These are phyloP conservation scores for Diaporthe ilicicola DNA, from an alignment of 2,329 filamentous ascomycete genomes.

Conservation along the genomic window DNA sequence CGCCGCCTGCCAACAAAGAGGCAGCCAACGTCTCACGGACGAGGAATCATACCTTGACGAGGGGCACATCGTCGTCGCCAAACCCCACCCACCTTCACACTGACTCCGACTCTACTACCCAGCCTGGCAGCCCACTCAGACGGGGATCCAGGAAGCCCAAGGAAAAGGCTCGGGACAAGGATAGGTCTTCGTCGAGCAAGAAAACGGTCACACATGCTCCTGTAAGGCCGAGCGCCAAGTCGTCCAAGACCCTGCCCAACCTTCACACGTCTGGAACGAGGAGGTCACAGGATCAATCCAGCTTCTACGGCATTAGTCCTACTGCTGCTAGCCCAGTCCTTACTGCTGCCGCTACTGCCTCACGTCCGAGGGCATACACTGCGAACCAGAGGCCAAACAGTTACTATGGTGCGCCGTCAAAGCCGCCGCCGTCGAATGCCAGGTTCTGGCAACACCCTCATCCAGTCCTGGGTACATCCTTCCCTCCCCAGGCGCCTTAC, in stretches of 20 bases:
- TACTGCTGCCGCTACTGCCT: slow-evolving; percentile 36
- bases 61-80: slow-evolving; percentile 49
- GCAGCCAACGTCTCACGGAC: slow-evolving; percentile 61
- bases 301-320: slow-evolving; percentile 50
- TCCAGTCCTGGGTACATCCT: slow-evolving; percentile 38
- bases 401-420: slow-evolving; percentile 46
- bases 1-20: slow-evolving; percentile 54
- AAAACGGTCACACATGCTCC: slow-evolving; percentile 35
- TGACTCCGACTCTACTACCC: slow-evolving; percentile 55
- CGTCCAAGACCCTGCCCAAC: slow-evolving; percentile 47
- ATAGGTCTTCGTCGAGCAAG: slow-evolving; percentile 41
- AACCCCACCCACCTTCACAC: slow-evolving; percentile 41
- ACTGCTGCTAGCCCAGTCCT: slow-evolving; percentile 37
- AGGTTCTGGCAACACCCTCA: slow-evolving; percentile 43
- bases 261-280: slow-evolving; percentile 39
- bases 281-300: slow-evolving; percentile 47
- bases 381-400: slow-evolving; percentile 44
- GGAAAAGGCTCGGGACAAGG: slow-evolving; percentile 39
- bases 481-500: slow-evolving; percentile 42
- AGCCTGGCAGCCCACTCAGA: slow-evolving; percentile 44
- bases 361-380: slow-evolving; percentile 52
- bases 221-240: slow-evolving; percentile 43
- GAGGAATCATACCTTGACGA: slow-evolving; percentile 50
- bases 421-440: slow-evolving; percentile 48
- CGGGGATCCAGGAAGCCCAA: slow-evolving; percentile 45